Evolutionary conservation across 768 basidiomycete species (phyloP), one percentile per base, ranked within the genome.

Genomic region (Podaxis carcinomalis): DNA sequence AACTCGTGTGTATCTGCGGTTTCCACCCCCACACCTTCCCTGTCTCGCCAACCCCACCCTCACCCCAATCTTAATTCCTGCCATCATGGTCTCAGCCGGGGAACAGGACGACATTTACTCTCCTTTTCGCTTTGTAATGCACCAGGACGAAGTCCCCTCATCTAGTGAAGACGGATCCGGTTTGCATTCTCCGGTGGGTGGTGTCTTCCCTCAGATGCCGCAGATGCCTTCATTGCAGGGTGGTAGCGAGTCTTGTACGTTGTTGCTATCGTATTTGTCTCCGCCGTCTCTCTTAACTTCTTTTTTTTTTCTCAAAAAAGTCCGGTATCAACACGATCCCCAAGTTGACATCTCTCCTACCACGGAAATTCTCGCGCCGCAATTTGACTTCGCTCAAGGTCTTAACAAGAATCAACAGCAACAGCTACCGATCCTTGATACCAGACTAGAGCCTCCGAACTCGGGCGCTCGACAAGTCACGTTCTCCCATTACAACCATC

Each of bases 81-180:
- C 67, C 62, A 66, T 65, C 66, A 88, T 89, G 86, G 86, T 87
- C 72, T 78, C 77, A 68, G 81, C 28, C n/a, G 36, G 80, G 68
- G 62, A 77, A 54, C 76, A 76, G 73, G 74, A 76, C 74, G 85
- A 84, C 73, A 75, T 83, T 53, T 86, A 81, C 69, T 76, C 84
- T 11, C 80, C 84, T 16, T 85, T 84, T 72, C 81, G 80, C 52
- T 74, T 77, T 59, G 64, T 69, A 61, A 78, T 82, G 72, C 75
- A 79, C 62, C 73, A 78, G 61, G 89, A 89, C 69, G 87, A 89
- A 68, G 82, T 86, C 40, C 80, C 81, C 47, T 87, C 85, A 73
- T 88, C 87, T 23, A 88, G 86, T 71, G 88, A 90, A 69, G 89
- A 89, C 68, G 84, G 86, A 69, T 90, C 89, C 56, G 88, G 86